Percentiles rank a stretch among this genome's conserved stretches.
phyloP scores from a whole-genome alignment of 2,329 filamentous ascomycete genomes.

The Venturia asperata region DNA sequence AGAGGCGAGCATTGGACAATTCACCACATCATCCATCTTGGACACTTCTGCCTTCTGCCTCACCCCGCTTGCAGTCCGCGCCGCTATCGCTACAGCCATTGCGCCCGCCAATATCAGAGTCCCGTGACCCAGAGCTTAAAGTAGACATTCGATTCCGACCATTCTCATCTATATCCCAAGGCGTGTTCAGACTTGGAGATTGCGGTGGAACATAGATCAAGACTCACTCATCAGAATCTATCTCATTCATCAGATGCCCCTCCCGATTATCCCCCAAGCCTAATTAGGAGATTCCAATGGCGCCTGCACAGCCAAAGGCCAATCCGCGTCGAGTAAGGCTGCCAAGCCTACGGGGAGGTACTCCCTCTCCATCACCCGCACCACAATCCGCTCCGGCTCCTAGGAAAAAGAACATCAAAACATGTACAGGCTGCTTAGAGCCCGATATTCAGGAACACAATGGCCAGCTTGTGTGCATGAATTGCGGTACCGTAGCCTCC shows the following conservation, averaged over 20 bases:
- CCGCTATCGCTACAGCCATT: not conserved
- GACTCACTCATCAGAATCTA: too few relatives aligned
- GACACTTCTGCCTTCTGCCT: not conserved
- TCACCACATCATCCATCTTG: not conserved
- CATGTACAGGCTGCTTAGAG: conserved; percentile 3
- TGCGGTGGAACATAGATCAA: not conserved
- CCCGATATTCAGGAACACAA: conserved; percentile 13
- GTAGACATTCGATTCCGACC: not conserved
- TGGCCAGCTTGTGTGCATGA: conserved; percentile 54
- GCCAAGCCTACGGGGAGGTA: conserved; percentile 12
- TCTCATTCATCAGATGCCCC: not conserved
- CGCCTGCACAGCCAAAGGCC: conserved; percentile 8
- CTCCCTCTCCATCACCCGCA: conserved; percentile 6
- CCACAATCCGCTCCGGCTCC: conserved; percentile 9
- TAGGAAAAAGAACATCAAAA: conserved; percentile 2
- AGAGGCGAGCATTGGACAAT: not conserved
- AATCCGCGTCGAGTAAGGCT: conserved; percentile 12
- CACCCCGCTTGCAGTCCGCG: not conserved
- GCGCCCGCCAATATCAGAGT: not conserved
- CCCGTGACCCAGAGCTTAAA: conserved; percentile 1
- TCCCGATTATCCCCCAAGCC: not conserved
- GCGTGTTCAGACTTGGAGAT: not conserved
- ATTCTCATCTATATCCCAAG: not conserved
- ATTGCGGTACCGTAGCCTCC: conserved; percentile 76
- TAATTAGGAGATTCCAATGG: not conserved